Evolutionary conservation across 2,329 filamentous ascomycete species (phyloP).

Genomic region (Coniochaeta prunicola): DNA sequence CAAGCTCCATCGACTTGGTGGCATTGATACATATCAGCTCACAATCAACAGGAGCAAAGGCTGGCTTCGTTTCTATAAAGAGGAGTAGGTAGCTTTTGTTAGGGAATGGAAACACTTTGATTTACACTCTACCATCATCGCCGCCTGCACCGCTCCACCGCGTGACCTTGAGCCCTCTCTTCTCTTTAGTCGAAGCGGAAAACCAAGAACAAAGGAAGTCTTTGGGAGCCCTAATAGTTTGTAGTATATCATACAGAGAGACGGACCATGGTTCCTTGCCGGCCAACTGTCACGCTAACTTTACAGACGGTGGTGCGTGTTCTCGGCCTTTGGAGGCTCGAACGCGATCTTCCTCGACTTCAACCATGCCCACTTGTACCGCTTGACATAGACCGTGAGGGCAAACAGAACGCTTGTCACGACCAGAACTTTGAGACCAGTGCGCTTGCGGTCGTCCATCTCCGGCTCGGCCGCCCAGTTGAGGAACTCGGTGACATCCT

Average conservation of each 20-base stretch:
- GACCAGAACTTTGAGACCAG: conserved; percentile 94
- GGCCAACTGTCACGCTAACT: not conserved
- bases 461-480: conserved; percentile 99
- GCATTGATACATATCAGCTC: not conserved
- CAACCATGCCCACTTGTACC: conserved; percentile 97
- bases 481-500: conserved; percentile 97
- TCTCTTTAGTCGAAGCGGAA: conserved; percentile 17
- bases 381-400: conserved; percentile 94
- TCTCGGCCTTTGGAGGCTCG: conserved; percentile 60
- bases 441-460: conserved; percentile 99
- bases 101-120: conserved; percentile 25
- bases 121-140: conserved; percentile 31
- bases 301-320: conserved; percentile 38
- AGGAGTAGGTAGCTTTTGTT: conserved; percentile 11
- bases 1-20: not conserved
- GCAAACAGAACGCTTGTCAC: conserved; percentile 74
- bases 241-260: conserved; percentile 25
- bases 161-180: conserved; percentile 15
- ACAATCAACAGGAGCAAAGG: not conserved
- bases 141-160: conserved; percentile 20
- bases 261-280: conserved; percentile 5
- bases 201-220: conserved; percentile 20
- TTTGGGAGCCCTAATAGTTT: conserved; percentile 16
- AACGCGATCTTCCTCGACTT: conserved; percentile 94
- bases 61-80: conserved; percentile 8